phyloP scores from a whole-genome alignment of 768 basidiomycete genomes.

The Pholiota molesta region DNA sequence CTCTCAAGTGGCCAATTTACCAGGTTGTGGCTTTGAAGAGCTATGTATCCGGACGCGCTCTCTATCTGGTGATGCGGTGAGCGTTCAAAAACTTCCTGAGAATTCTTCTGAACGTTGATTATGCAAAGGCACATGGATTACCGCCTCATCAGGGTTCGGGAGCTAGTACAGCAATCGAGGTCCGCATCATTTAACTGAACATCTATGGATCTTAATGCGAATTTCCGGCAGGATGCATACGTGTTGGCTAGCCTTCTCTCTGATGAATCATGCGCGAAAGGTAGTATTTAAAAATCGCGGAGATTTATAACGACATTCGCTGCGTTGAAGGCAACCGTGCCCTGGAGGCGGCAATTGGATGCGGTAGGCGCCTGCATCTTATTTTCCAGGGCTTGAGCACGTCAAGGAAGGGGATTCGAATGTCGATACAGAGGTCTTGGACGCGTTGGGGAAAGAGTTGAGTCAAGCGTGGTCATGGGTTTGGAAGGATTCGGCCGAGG shows the following conservation, averaged over 20 bases:
- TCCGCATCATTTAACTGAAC: background rate
- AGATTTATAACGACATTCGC: background rate
- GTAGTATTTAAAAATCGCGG: background rate
- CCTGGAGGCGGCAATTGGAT: background rate
- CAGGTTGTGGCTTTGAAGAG: conserved; percentile 2
- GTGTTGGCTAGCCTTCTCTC: conserved; percentile 4
- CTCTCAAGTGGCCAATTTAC: conserved; percentile 7
- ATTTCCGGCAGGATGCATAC: background rate
- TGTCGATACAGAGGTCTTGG: conserved; percentile 2
- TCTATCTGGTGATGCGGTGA: conserved; percentile 5
- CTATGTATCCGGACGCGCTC: background rate
- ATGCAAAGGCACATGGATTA: background rate
- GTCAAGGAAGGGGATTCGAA: background rate
- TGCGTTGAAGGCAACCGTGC: conserved; percentile 4
- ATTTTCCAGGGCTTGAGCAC: conserved; percentile 1
- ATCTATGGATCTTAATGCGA: background rate
- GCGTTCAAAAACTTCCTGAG: background rate
- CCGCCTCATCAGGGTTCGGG: conserved; percentile 8
- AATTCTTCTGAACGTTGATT: background rate
- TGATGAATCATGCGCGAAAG: background rate
- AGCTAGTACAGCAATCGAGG: conserved; percentile 7
- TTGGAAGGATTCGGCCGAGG: conserved; percentile 5
- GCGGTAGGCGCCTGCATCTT: background rate
- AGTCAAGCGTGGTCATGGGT: conserved; percentile 3
- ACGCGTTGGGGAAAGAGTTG: background rate